Conservation (phyloP, 371 early-diverging fungal genomes). For the Mucor plumbeus region DNA sequence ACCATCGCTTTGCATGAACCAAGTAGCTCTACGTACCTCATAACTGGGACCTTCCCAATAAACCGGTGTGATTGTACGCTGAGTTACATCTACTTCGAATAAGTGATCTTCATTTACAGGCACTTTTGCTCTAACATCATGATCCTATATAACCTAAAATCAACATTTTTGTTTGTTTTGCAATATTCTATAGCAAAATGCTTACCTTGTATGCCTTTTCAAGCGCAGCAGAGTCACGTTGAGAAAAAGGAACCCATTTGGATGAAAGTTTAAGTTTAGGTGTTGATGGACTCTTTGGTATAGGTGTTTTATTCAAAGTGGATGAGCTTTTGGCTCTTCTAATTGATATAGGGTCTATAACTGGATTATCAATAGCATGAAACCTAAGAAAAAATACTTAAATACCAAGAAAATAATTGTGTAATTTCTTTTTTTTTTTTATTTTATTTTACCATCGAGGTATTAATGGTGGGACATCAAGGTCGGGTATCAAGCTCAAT, state of each 20-base stretch:
- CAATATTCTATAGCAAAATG: not conserved
- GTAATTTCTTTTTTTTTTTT: not conserved
- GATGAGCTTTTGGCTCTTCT: slow-evolving; percentile 32
- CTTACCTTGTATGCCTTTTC: slow-evolving; percentile 61
- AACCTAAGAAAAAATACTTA: slow-evolving; percentile 22
- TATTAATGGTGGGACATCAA: slow-evolving; percentile 30
- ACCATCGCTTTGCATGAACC: slow-evolving; percentile 77
- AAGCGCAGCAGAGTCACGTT: slow-evolving; percentile 61
- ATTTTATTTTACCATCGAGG: slow-evolving; percentile 30
- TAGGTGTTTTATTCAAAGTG: slow-evolving; percentile 22
- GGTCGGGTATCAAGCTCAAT: slow-evolving; percentile 30
- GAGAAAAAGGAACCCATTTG: slow-evolving; percentile 66
- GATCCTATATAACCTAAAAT: slow-evolving; percentile 22
- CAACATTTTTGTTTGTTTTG: not conserved
- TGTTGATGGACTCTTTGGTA: slow-evolving; percentile 21
- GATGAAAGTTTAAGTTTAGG: slow-evolving; percentile 39
- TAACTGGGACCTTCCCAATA: slow-evolving; percentile 86
- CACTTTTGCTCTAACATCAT: slow-evolving; percentile 44
- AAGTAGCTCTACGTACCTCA: slow-evolving; percentile 82
- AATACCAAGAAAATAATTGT: not conserved
- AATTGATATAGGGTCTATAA: slow-evolving; percentile 31
- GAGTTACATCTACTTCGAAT: slow-evolving; percentile 77
- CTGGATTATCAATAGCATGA: slow-evolving; percentile 39
- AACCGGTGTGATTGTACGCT: slow-evolving; percentile 73
- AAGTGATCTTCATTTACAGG: slow-evolving; percentile 79